Conservation (phyloP, 2,329 filamentous ascomycete species). For the Penicillium sp. region DNA sequence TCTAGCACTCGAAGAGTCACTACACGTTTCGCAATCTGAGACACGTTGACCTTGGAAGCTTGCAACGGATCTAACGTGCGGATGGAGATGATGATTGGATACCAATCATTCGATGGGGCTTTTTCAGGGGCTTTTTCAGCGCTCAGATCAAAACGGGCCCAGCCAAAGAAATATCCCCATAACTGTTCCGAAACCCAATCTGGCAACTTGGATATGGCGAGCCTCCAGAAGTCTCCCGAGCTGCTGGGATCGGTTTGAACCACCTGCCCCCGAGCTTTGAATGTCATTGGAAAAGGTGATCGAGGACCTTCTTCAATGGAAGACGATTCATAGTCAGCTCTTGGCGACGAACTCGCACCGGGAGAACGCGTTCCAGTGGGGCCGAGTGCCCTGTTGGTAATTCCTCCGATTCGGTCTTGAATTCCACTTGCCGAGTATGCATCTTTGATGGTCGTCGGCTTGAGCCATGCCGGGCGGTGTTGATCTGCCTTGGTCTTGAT, state of each 20-base stretch:
- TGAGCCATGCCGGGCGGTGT: constrained; percentile 28
- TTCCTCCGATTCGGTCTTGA: constrained; percentile 21
- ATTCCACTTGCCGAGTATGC: constrained; percentile 31
- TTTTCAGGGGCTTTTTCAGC: constrained; percentile 22
- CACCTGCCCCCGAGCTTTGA: constrained; percentile 20
- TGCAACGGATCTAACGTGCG: constrained; percentile 42
- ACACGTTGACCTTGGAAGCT: constrained; percentile 44
- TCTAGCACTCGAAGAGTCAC: constrained; percentile 35
- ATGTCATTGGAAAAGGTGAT: constrained; percentile 29
- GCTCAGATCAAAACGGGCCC: constrained; percentile 45
- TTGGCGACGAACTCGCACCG: constrained; percentile 25
- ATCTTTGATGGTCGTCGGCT: constrained; percentile 28
- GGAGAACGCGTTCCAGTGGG: constrained; percentile 22
- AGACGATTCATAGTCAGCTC: constrained; percentile 1
- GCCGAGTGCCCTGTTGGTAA: constrained; percentile 37
- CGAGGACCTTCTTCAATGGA: constrained; percentile 28
- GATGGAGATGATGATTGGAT: constrained; percentile 54
- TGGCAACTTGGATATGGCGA: constrained; percentile 50
- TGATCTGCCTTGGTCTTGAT: constrained; percentile 25
- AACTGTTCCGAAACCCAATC: constrained; percentile 52
- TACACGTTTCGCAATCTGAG: constrained; percentile 47
- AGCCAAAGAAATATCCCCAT: constrained; percentile 60
- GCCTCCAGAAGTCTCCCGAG: constrained; percentile 51
- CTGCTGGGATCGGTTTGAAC: constrained; percentile 31
- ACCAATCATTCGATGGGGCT: constrained; percentile 47